phyloP scores from a whole-genome alignment of 2,329 filamentous ascomycete genomes.

The Saccharata proteae region DNA sequence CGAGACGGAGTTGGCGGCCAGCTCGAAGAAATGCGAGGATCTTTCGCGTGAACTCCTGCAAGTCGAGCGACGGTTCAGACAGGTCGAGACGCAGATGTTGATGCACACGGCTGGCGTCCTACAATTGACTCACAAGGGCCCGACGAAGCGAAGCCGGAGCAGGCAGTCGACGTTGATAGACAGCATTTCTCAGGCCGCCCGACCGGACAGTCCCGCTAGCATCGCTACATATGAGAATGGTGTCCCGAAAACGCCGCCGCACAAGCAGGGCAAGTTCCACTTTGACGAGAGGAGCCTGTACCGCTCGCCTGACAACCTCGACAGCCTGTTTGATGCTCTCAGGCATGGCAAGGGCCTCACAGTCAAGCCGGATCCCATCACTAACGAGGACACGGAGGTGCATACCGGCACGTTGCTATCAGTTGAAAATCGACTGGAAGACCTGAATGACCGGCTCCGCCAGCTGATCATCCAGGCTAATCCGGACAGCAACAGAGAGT shows the following conservation, averaged over 20 bases:
- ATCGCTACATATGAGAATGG: slow-evolving; percentile 57
- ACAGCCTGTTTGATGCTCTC: slow-evolving; percentile 31
- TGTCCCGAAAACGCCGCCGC: slow-evolving; percentile 26
- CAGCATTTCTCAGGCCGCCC: slow-evolving; percentile 17
- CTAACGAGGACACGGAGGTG: slow-evolving; percentile 15
- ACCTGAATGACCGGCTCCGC: slow-evolving; percentile 54
- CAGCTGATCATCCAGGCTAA: slow-evolving; percentile 54
- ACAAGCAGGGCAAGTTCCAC: slow-evolving; percentile 43
- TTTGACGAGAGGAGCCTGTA: slow-evolving; percentile 74
- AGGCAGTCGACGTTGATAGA: slow-evolving; percentile 27
- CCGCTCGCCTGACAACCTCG: slow-evolving; percentile 52
- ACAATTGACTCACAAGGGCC: slow-evolving; percentile 72
- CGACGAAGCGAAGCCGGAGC: slow-evolving; percentile 42
- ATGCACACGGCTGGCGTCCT: slow-evolving; percentile 89
- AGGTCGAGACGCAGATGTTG: slow-evolving; percentile 60
- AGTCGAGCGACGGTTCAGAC: slow-evolving; percentile 64
- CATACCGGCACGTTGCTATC: slow-evolving; percentile 4
- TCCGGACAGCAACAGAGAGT: slow-evolving; percentile 32
- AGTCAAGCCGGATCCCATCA: slow-evolving; percentile 13
- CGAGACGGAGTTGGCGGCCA: slow-evolving; percentile 61
- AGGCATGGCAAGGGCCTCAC: slow-evolving; percentile 18
- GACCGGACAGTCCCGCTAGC: slow-evolving; percentile 66
- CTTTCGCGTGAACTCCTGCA: slow-evolving; percentile 68
- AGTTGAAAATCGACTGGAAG: slow-evolving; percentile 54
- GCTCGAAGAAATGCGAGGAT: slow-evolving; percentile 74